Percentiles rank a stretch among this genome's conserved stretches.
Evolutionary conservation across 768 basidiomycete genomes (phyloP).

Genomic region (Mycena galopus): DNA sequence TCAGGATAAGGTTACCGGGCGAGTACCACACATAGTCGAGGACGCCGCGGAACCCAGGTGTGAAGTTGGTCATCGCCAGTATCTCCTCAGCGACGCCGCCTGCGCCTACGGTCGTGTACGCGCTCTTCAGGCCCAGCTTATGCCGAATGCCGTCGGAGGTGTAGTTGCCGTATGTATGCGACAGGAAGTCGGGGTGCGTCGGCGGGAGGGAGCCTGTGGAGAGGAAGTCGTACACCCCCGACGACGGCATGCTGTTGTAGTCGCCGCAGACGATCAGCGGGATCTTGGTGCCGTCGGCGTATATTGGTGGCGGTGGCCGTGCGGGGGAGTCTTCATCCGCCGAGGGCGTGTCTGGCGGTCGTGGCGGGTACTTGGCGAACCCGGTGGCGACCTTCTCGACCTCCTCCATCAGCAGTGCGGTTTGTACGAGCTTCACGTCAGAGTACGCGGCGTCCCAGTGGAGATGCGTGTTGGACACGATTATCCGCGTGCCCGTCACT

Average conservation of each 20-base stretch:
- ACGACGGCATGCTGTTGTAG: conserved; percentile 90
- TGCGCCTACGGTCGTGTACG: conserved; percentile 71
- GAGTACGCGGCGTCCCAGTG: conserved; percentile 93
- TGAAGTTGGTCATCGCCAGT: conserved; percentile 82
- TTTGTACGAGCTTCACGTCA: conserved; percentile 98
- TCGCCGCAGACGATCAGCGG: conserved; percentile 95
- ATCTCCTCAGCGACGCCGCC: conserved; percentile 57
- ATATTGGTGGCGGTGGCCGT: conserved; percentile 71
- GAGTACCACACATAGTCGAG: conserved; percentile 98
- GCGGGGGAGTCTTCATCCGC: conserved; percentile 40
- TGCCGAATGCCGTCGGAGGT: conserved; percentile 92
- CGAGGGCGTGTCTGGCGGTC: conserved; percentile 58
- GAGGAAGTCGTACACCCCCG: conserved; percentile 94
- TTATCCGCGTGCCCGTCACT: conserved; percentile 86
- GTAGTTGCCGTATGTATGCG: conserved; percentile 91
- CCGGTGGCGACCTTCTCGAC: conserved; percentile 88
- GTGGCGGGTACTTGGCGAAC: conserved; percentile 86
- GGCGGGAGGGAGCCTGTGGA: conserved; percentile 75
- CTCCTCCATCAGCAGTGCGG: conserved; percentile 93
- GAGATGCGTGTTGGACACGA: conserved; percentile 93
- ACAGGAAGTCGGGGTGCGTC: conserved; percentile 93
- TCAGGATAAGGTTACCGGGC: conserved; percentile 77
- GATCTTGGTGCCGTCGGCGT: conserved; percentile 89
- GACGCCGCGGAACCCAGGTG: conserved; percentile 86
- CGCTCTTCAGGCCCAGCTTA: conserved; percentile 84